A percentile compares a stretch with the other conserved stretches of the same genome.
phyloP scores from a whole-genome alignment of 176 grass and related monocot genomes.

The Paspalum vaginatum region DNA sequence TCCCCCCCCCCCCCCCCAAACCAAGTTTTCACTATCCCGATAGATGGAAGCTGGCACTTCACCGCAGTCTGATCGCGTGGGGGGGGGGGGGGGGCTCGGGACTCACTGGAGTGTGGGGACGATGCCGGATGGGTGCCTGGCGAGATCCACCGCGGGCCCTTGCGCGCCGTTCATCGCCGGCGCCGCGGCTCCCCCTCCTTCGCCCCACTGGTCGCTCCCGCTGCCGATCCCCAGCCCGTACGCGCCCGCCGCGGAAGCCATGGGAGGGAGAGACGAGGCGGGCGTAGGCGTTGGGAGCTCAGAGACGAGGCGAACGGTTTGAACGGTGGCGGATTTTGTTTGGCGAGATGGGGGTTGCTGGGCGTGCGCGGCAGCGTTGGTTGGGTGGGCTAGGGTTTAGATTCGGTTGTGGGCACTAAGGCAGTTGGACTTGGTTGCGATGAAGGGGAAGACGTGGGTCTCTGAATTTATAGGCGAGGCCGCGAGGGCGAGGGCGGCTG shows the following conservation, averaged over 20 bases:
- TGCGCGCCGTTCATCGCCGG: neutral
- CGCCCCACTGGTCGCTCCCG: slow-evolving; percentile 23
- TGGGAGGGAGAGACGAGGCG: neutral
- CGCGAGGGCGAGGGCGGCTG: too few species aligned
- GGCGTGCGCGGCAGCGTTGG: neutral
- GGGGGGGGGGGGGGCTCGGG: neutral
- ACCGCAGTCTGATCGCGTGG: neutral
- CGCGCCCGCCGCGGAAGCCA: slow-evolving; percentile 14
- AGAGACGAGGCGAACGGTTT: slow-evolving; percentile 9
- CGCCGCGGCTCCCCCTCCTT: neutral
- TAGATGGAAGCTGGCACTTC: neutral
- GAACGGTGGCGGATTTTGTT: slow-evolving; percentile 32
- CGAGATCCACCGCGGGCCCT: slow-evolving; percentile 25
- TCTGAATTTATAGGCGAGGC: slow-evolving; percentile 26
- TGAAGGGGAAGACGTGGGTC: neutral
- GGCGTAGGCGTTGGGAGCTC: neutral
- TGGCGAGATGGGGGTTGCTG: slow-evolving; percentile 8
- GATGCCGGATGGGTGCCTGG: slow-evolving; percentile 57
- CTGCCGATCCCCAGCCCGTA: slow-evolving; percentile 9
- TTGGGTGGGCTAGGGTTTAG: slow-evolving; percentile 37
- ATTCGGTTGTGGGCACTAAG: neutral
- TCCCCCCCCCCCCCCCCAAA: too few species aligned
- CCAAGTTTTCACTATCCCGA: neutral
- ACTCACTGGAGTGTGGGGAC: slow-evolving; percentile 82
- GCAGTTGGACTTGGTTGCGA: too few species aligned